phyloP scores from a whole-genome alignment of 352 stramenopile species.

The Bremia lactucae region DNA sequence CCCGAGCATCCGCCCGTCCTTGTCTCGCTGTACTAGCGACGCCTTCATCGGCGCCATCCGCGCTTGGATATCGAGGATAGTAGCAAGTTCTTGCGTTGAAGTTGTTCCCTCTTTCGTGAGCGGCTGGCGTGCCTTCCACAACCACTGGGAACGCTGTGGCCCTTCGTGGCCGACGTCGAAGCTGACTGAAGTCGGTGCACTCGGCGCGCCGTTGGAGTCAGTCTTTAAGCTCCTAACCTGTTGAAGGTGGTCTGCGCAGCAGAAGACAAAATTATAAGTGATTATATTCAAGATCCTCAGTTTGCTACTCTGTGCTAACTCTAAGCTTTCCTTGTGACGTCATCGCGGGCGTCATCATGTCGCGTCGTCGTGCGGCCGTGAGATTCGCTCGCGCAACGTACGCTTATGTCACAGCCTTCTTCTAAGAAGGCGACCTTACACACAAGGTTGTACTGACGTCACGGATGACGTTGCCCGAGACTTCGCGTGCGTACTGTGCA shows the following conservation, averaged over 20 bases:
- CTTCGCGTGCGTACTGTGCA: no score
- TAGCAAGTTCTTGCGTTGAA: neutral
- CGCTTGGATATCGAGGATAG: neutral
- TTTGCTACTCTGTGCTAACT: neutral
- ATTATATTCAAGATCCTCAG: neutral
- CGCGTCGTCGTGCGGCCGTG: neutral
- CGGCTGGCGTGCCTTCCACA: neutral
- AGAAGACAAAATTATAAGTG: neutral
- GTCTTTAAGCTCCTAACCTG: neutral
- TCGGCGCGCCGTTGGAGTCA: neutral
- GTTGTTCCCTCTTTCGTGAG: neutral
- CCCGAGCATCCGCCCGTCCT: neutral
- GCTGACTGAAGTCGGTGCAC: neutral
- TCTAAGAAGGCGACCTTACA: no score
- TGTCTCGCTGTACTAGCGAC: neutral
- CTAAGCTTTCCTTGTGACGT: neutral
- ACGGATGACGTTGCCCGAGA: no score
- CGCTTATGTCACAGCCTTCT: neutral
- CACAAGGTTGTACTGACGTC: no score
- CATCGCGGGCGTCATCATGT: neutral
- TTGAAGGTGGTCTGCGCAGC: neutral
- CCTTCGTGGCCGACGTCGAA: neutral
- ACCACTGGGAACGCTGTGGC: neutral
- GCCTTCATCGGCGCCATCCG: neutral
- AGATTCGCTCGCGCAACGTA: neutral